Conservation (phyloP, 2,329 filamentous ascomycete genomes). For the Apiospora rasikravindrae region DNA sequence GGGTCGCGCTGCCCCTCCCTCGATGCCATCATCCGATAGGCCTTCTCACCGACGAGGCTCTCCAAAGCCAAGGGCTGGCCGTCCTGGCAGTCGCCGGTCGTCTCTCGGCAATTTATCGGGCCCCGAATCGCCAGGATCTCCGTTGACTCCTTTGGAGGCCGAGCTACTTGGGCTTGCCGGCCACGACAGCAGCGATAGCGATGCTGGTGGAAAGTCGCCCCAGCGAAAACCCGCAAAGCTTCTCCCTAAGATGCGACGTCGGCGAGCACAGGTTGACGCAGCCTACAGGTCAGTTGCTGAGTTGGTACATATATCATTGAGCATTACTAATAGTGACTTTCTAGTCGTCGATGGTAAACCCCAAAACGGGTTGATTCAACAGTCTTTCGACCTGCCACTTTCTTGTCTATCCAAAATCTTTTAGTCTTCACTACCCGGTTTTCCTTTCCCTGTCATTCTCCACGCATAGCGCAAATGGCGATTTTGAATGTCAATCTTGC, state of each 20-base stretch:
- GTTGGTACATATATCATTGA: background rate
- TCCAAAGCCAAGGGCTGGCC: background rate
- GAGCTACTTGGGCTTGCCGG: conserved; percentile 36
- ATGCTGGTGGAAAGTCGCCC: conserved; percentile 30
- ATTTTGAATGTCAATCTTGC: background rate
- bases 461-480: background rate
- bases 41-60: background rate
- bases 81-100: conserved; percentile 29
- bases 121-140: conserved; percentile 30
- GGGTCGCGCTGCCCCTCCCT: background rate
- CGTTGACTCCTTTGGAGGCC: conserved; percentile 37
- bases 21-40: background rate
- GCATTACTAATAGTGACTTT: background rate
- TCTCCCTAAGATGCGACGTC: background rate
- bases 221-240: background rate
- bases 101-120: conserved; percentile 25
- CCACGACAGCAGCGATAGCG: conserved; percentile 30
- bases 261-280: conserved; percentile 20
- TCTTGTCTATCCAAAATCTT: background rate
- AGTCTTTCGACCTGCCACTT: background rate
- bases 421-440: background rate
- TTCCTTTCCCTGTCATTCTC: background rate
- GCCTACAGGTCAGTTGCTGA: conserved; percentile 21
- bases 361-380: background rate
- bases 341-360: conserved; percentile 16